Conservation (phyloP, 1,139 yeast species). For the Hanseniaspora gamundiae region DNA sequence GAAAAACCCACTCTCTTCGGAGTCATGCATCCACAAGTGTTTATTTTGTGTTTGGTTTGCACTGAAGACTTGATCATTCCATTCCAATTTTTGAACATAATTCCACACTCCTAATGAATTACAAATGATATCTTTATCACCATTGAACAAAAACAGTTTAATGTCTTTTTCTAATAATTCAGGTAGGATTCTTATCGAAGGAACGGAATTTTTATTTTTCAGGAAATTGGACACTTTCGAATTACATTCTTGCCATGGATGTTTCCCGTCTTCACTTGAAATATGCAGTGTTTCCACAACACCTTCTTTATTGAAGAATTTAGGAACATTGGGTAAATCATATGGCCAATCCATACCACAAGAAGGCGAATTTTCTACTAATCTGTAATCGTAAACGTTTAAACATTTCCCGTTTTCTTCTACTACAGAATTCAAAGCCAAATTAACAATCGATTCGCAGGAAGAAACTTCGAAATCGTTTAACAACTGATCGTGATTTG, state of each 20-base stretch:
- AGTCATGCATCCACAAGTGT: slow-evolving; percentile 39
- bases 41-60: slow-evolving; percentile 24
- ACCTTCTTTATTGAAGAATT: slow-evolving; percentile 44
- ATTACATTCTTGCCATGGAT: slow-evolving; percentile 69
- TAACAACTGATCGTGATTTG: slow-evolving; percentile 12
- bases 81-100: slow-evolving; percentile 46
- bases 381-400: slow-evolving; percentile 72
- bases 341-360: slow-evolving; percentile 97
- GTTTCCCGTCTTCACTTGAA: slow-evolving; percentile 4
- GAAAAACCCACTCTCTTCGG: slow-evolving; percentile 38
- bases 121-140: slow-evolving; percentile 83
- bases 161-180: slow-evolving; percentile 40
- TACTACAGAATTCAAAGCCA: slow-evolving; percentile 11
- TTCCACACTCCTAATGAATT: slow-evolving; percentile 67
- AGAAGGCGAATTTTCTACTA: slow-evolving; percentile 62
- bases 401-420: slow-evolving; percentile 37
- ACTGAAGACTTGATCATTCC: slow-evolving; percentile 61
- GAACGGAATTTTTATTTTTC: slow-evolving; percentile 39
- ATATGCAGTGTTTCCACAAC: slow-evolving; percentile 53
- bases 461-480: slow-evolving; percentile 28
- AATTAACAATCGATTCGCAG: slow-evolving; percentile 39
- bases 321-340: slow-evolving; percentile 44
- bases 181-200: slow-evolving; percentile 59
- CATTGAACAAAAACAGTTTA: slow-evolving; percentile 68
- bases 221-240: slow-evolving; percentile 42